phyloP scores from a whole-genome alignment of 345 rosid species.

The Eucalyptus cloeziana region DNA sequence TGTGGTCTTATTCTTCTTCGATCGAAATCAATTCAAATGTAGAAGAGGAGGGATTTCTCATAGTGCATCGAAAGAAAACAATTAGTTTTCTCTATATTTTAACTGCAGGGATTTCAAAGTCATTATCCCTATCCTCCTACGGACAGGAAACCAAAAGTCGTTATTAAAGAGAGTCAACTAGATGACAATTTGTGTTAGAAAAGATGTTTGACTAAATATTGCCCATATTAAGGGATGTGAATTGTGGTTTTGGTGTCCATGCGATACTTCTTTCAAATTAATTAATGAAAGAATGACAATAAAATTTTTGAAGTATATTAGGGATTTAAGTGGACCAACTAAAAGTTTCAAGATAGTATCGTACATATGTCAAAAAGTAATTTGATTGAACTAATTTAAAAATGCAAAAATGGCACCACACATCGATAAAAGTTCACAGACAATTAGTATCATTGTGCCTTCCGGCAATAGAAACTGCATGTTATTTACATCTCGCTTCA shows the following conservation, averaged over 20 bases:
- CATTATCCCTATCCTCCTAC: background rate
- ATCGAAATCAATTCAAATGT: background rate
- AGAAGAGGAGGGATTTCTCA: background rate
- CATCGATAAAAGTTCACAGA: background rate
- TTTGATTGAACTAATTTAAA: background rate
- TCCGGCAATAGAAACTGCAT: background rate
- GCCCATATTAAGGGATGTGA: fast-evolving
- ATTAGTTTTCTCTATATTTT: background rate
- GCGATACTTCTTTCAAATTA: background rate
- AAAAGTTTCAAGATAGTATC: fast-evolving
- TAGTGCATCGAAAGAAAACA: background rate
- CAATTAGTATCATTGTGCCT: background rate
- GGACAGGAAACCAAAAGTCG: background rate
- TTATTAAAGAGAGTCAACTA: background rate
- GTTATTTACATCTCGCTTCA: fast-evolving
- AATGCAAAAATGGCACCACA: fast-evolving
- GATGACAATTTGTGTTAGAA: background rate
- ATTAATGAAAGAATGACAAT: background rate
- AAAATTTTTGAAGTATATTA: fast-evolving
- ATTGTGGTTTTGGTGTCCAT: background rate
- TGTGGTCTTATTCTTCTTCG: background rate
- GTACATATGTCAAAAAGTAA: too few relatives aligned
- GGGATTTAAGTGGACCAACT: background rate
- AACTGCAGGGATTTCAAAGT: background rate
- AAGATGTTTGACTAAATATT: background rate